phyloP scores from a whole-genome alignment of 1,284 basidiomycete species.

The Rhodotorula sp. region DNA sequence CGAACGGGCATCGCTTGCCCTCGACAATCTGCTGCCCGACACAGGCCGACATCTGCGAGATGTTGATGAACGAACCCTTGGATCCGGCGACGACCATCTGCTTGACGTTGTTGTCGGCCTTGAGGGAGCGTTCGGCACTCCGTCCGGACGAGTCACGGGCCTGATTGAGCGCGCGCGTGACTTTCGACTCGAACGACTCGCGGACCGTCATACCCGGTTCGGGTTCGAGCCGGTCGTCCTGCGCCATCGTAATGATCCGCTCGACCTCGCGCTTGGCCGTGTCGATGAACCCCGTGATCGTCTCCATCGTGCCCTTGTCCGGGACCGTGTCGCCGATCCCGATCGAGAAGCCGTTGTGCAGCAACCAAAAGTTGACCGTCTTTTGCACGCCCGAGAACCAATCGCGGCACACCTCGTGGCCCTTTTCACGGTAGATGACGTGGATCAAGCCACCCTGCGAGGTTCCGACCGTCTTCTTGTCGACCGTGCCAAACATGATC shows the following conservation, averaged over 20 bases:
- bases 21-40: constrained; percentile 99
- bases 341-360: constrained; percentile 98
- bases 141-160: constrained; percentile 95
- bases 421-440: constrained; percentile 96
- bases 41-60: constrained; percentile 99
- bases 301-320: constrained; percentile 79
- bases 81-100: constrained; percentile 99
- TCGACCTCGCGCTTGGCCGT: constrained; percentile 74
- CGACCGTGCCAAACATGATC: constrained; percentile 89
- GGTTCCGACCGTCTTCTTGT: constrained; percentile 97
- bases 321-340: constrained; percentile 99
- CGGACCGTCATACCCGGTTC: constrained; percentile 98
- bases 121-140: constrained; percentile 90
- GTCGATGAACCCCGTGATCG: constrained; percentile 79
- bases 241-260: constrained; percentile 70
- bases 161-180: constrained; percentile 82
- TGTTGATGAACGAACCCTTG: constrained; percentile 83
- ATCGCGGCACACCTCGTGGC: constrained; percentile 84
- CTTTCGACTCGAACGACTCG: constrained; percentile 89
- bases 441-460: constrained; percentile 93
- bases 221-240: constrained; percentile 77
- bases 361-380: constrained; percentile 97
- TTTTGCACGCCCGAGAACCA: constrained; percentile 93
- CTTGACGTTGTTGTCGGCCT: constrained; percentile 99
- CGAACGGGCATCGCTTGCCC: constrained; percentile 96